A percentile compares a stretch with the other conserved stretches of the same genome.
phyloP scores from a whole-genome alignment of 202 grass and related monocot species.

The Panicum hallii region DNA sequence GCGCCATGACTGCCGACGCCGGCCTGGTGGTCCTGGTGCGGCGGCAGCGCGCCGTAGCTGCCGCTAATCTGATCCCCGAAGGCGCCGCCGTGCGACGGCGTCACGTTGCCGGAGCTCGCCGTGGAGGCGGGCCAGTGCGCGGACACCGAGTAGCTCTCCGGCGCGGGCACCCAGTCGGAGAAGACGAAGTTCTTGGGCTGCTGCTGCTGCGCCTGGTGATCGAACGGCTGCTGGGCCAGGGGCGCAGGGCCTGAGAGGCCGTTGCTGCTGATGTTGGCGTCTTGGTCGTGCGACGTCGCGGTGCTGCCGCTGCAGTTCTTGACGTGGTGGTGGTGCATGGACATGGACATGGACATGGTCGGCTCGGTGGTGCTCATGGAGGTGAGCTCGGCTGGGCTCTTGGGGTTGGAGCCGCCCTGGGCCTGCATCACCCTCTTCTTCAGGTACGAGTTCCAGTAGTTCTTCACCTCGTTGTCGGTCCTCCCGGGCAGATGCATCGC shows the following conservation, averaged over 20 bases:
- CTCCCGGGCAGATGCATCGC: slow-evolving; percentile 79
- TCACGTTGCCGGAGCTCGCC: slow-evolving; percentile 60
- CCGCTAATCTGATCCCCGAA: slow-evolving; percentile 61
- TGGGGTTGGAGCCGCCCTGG: slow-evolving; percentile 49
- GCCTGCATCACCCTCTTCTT: slow-evolving; percentile 78
- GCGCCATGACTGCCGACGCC: background rate
- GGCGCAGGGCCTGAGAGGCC: slow-evolving; percentile 36
- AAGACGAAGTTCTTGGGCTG: slow-evolving; percentile 48
- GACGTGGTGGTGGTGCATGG: slow-evolving; percentile 27
- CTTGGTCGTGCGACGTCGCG: slow-evolving; percentile 53
- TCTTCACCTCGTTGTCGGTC: slow-evolving; percentile 94
- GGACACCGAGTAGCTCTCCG: slow-evolving; percentile 51
- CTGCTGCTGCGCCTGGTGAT: slow-evolving; percentile 34
- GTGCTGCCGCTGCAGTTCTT: slow-evolving; percentile 51
- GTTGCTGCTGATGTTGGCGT: slow-evolving; percentile 38
- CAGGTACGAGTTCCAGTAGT: slow-evolving; percentile 92
- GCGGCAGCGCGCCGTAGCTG: slow-evolving; percentile 46
- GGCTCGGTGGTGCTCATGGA: slow-evolving; percentile 57
- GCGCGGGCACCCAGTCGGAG: slow-evolving; percentile 63
- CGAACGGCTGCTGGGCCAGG: slow-evolving; percentile 37
- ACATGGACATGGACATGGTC: slow-evolving; percentile 36
- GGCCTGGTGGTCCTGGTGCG: slow-evolving; percentile 42
- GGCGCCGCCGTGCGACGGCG: slow-evolving; percentile 39
- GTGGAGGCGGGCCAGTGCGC: slow-evolving; percentile 59
- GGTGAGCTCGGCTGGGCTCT: slow-evolving; percentile 44